These are phyloP conservation scores for Acanthamoeba triangularis DNA, from an alignment of 208 protist genomes.

Conservation along the genomic window DNA sequence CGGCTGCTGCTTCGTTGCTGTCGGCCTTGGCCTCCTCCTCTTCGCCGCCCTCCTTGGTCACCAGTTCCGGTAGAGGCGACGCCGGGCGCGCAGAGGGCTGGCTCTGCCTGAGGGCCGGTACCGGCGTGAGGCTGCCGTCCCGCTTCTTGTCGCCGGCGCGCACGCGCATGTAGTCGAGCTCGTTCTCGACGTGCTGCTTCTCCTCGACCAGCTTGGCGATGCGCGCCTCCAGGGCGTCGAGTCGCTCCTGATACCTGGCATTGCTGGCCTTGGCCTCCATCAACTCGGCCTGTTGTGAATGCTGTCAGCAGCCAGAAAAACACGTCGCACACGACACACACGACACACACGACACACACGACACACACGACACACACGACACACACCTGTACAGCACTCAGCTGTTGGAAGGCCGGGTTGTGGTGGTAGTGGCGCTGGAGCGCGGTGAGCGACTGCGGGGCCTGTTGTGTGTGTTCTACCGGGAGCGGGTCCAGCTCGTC, in stretches of 20 bases:
- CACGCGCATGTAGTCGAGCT: constrained; percentile 58
- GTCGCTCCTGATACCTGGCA: neutral
- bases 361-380: neutral
- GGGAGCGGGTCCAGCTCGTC: constrained; percentile 37
- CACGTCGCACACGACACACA: too few species aligned
- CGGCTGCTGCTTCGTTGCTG: too few species aligned
- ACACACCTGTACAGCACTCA: neutral
- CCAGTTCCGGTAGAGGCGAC: too few species aligned
- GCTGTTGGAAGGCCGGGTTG: neutral
- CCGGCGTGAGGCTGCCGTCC: neutral
- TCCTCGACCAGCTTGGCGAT: constrained; percentile 13
- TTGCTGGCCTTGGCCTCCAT: constrained; percentile 17
- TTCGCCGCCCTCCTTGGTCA: too few species aligned
- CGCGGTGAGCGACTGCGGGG: neutral
- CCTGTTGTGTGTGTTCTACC: neutral
- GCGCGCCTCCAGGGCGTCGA: neutral
- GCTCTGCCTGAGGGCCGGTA: too few species aligned
- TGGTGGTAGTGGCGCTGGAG: constrained; percentile 48
- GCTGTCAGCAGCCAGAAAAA: too few species aligned
- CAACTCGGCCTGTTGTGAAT: neutral
- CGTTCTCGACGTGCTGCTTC: constrained; percentile 52
- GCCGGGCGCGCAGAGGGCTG: too few species aligned
- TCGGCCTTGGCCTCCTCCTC: too few species aligned
- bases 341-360: neutral
- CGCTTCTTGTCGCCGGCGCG: constrained; percentile 1